Evolutionary conservation across 306 rosid species (phyloP).

Genomic region (Oemleria cerasiformis): DNA sequence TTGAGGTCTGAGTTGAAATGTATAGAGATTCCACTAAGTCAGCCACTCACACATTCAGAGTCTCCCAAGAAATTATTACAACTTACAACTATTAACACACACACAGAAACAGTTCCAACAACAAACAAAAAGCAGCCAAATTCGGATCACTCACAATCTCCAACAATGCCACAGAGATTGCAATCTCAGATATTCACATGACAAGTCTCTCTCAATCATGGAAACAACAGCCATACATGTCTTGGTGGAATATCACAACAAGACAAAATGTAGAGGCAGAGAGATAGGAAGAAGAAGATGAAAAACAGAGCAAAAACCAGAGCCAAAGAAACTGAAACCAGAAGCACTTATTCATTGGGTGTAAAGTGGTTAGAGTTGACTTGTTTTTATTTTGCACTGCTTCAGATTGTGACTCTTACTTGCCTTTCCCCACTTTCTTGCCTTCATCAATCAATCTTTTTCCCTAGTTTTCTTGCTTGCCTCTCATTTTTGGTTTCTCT

Average conservation of each 20-base stretch:
- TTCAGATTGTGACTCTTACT: conserved; percentile 37
- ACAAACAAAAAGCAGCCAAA: not conserved
- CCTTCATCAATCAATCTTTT: conserved; percentile 43
- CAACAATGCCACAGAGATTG: not conserved
- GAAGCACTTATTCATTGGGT: conserved; percentile 25
- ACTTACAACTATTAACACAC: not conserved
- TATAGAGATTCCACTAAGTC: conserved; percentile 14
- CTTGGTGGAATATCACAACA: no score
- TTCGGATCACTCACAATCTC: not conserved
- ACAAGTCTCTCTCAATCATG: conserved; percentile 15
- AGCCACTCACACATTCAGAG: conserved; percentile 8
- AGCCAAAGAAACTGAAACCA: not conserved
- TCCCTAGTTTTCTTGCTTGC: conserved; percentile 20
- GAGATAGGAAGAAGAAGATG: conserved; percentile 5
- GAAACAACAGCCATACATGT: not conserved
- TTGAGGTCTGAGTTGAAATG: not conserved
- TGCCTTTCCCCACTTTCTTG: conserved; percentile 45
- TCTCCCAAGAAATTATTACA: conserved; percentile 8
- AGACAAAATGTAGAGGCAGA: conserved; percentile 9
- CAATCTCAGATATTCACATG: conserved; percentile 10
- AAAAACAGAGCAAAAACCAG: not conserved
- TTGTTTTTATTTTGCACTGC: conserved; percentile 27
- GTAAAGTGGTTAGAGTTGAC: conserved; percentile 62
- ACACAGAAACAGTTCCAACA: not conserved
- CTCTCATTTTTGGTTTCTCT: conserved; percentile 5